A percentile compares a stretch with the other conserved stretches of the same genome.
phyloP scores from a whole-genome alignment of 2,329 filamentous ascomycete species.

The Colletotrichum musicola region DNA sequence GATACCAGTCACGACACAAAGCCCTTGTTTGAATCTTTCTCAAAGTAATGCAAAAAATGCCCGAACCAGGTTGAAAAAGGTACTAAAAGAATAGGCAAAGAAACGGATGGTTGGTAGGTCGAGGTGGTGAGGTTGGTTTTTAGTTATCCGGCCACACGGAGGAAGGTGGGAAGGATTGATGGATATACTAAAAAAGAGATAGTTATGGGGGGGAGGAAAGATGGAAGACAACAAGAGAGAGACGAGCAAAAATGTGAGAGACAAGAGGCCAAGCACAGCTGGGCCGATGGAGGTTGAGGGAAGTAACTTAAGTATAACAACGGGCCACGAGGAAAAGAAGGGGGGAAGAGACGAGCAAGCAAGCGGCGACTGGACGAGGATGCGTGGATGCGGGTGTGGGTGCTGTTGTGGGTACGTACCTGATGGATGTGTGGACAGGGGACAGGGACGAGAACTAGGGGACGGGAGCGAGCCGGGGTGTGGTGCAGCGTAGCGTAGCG shows the following conservation, averaged over 20 bases:
- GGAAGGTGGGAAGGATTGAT: conserved; percentile 12
- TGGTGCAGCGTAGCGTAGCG: background rate
- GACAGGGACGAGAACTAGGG: conserved; percentile 13
- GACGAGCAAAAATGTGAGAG: conserved; percentile 37
- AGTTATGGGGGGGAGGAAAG: background rate
- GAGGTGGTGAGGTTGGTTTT: background rate
- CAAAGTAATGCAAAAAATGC: conserved; percentile 18
- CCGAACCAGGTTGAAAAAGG: conserved; percentile 33
- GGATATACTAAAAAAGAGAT: conserved; percentile 26
- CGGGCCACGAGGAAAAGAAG: conserved; percentile 31
- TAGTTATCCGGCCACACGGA: conserved; percentile 32
- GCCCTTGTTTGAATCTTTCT: conserved; percentile 21
- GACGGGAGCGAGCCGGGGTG: conserved; percentile 23
- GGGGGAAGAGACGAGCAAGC: background rate
- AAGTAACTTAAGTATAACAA: conserved; percentile 38
- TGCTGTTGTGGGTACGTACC: background rate
- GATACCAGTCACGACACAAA: conserved; percentile 39
- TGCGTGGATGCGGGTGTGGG: background rate
- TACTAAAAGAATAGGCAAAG: conserved; percentile 36
- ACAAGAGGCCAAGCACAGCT: conserved; percentile 37
- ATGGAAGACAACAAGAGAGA: conserved; percentile 24
- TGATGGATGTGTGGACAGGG: background rate
- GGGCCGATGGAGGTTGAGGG: conserved; percentile 30
- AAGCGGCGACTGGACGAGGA: conserved; percentile 14
- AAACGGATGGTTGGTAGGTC: conserved; percentile 21